Evolutionary conservation across 2,329 filamentous ascomycete genomes (phyloP).

Genomic region (Amylocarpus encephaloides): DNA sequence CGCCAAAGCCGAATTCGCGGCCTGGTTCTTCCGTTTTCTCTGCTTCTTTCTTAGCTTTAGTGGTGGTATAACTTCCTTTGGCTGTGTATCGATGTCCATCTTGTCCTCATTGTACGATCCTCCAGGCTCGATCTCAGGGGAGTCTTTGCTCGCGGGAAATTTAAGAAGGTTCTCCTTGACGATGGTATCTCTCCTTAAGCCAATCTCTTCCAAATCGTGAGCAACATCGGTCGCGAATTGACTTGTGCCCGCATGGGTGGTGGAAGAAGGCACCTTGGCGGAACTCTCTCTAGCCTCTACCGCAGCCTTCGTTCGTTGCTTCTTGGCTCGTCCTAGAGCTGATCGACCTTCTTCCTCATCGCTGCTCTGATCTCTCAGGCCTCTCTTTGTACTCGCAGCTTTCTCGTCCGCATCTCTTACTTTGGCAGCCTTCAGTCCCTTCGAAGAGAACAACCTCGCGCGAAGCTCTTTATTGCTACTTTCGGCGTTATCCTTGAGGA

Average conservation of each 20-base stretch:
- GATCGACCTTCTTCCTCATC: constrained; percentile 33
- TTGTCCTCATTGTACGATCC: background rate
- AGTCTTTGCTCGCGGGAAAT: too few relatives aligned
- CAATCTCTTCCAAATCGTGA: background rate
- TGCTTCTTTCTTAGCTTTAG: background rate
- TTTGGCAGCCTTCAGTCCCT: constrained; percentile 29
- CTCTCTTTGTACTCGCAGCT: constrained; percentile 28
- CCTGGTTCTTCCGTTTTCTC: background rate
- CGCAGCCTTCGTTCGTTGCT: constrained; percentile 17
- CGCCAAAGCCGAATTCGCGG: background rate
- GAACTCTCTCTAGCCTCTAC: background rate
- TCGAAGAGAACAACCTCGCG: constrained; percentile 28
- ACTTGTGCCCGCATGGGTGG: background rate
- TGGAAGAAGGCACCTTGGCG: background rate
- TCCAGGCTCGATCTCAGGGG: too few relatives aligned
- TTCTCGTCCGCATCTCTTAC: constrained; percentile 31
- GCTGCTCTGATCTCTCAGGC: constrained; percentile 27
- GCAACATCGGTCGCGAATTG: background rate
- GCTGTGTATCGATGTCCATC: background rate
- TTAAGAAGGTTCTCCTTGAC: too few relatives aligned
- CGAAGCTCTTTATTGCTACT: constrained; percentile 30
- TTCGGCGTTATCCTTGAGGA: constrained; percentile 24
- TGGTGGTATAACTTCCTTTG: background rate
- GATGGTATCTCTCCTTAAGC: too few relatives aligned
- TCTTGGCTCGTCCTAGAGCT: constrained; percentile 31